A percentile compares a stretch with the other conserved stretches of the same genome.
Conservation (phyloP, 1,284 basidiomycete genomes). For the Naganishia albida region DNA sequence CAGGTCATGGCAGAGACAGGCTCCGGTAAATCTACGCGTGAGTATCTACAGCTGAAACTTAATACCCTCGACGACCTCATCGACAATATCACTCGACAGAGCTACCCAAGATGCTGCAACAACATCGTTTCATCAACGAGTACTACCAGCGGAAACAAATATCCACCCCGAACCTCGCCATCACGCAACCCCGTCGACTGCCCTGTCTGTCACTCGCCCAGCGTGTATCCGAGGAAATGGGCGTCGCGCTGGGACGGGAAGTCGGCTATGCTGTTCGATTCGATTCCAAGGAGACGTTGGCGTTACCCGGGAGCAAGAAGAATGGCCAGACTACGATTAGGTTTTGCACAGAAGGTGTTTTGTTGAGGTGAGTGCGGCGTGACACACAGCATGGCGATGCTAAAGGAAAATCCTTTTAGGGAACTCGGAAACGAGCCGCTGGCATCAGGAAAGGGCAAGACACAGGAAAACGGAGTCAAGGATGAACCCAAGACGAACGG, state of each 20-base stretch:
- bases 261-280: constrained; percentile 97
- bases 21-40: constrained; percentile 96
- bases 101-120: constrained; percentile 14
- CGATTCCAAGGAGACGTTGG: constrained; percentile 71
- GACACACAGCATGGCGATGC: not conserved
- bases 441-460: constrained; percentile 1
- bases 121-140: constrained; percentile 4
- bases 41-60: constrained; percentile 44
- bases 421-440: constrained; percentile 17
- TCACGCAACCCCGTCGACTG: constrained; percentile 91
- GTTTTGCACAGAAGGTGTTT: constrained; percentile 96
- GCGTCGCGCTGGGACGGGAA: constrained; percentile 65
- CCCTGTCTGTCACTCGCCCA: constrained; percentile 89
- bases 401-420: not conserved
- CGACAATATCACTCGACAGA: not conserved
- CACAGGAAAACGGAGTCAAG: not conserved
- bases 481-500: constrained; percentile 13
- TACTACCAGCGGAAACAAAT: constrained; percentile 23
- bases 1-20: constrained; percentile 90
- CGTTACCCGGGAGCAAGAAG: constrained; percentile 2
- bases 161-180: constrained; percentile 66
- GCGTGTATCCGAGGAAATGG: constrained; percentile 85
- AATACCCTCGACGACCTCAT: not conserved
- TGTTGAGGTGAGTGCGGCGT: constrained; percentile 79
- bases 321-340: constrained; percentile 72